Evolutionary conservation across 2,329 filamentous ascomycete genomes (phyloP), one percentile per base, ranked within the genome.

Genomic region (Lasiodiplodia sp.): DNA sequence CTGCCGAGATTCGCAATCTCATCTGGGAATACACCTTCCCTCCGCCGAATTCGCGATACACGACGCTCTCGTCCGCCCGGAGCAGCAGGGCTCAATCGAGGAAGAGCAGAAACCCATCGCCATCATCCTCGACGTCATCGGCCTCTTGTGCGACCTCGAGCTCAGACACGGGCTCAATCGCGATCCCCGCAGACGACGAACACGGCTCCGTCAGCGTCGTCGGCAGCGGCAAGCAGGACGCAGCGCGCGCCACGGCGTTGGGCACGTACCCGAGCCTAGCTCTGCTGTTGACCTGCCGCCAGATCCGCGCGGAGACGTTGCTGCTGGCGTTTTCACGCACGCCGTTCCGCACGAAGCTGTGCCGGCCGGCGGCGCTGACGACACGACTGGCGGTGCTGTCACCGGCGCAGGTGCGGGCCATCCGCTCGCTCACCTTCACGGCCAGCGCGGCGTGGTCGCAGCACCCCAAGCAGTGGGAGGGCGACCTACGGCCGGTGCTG

Each of bases 11-110:
- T 23, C 57, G 70, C n/a, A 64, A 70, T 21, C 56, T 68, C 38
- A 71, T 71, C n/a, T 71, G 65, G 53, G 58, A 68, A 23, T 68
- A 68, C 47, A 62, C 69, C n/a, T 71, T 68, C 37, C 34, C 40
- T 44, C 58, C 63, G 23, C 66, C 57, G 37, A 64, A 49, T 21
- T 11, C 38, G 37, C 38, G 52, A 21, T 31, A 47, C 25, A 69
- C 60, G 16, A 60, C 58, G 38, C 62, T 69, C 34, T 49, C 47
- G 34, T 44, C 40, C 25, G 28, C 23, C 38, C n/a, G 31, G 16
- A 62, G 37, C 58, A 62, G 37, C 23, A 49, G 40, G 23, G 16
- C 40, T 28, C 34, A 25, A 18, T 40, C 58, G 23, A 12, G 23
- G 14, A 62, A 49, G 4, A 52, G 47, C 47, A 64, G 60, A n/a